A percentile compares a stretch with the other conserved stretches of the same genome.
Conservation (phyloP, 306 rosid species). For the Prunus persica region DNA sequence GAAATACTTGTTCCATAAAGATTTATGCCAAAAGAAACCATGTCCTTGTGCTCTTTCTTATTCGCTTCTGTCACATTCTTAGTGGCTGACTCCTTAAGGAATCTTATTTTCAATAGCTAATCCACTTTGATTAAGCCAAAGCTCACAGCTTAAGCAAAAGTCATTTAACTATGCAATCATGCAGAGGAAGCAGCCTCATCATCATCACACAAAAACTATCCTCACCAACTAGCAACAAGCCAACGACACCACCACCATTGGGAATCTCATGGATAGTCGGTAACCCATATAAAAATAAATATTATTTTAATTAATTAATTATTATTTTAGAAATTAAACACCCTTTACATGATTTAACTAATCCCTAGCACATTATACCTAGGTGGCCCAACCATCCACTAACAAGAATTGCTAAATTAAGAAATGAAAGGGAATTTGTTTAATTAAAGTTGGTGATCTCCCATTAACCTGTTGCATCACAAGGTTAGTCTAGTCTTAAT, state of each 20-base stretch:
- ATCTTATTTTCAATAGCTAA: slow-evolving; percentile 21
- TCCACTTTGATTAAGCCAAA: slow-evolving; percentile 10
- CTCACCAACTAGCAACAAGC: slow-evolving; percentile 12
- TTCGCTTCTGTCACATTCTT: slow-evolving; percentile 23
- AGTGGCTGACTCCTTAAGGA: slow-evolving; percentile 29
- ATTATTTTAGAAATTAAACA: not conserved
- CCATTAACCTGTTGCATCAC: slow-evolving; percentile 19
- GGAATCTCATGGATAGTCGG: slow-evolving; percentile 42
- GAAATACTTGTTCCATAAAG: slow-evolving; percentile 3
- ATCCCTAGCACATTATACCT: not conserved
- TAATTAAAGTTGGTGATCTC: slow-evolving; percentile 27
- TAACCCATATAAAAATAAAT: not conserved
- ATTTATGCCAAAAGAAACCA: slow-evolving; percentile 15
- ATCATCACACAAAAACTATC: slow-evolving; percentile 5
- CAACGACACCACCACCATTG: too few relatives aligned
- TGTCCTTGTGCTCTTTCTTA: slow-evolving; percentile 20
- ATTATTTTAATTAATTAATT: not conserved
- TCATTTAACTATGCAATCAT: slow-evolving; percentile 34
- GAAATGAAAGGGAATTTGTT: slow-evolving; percentile 4
- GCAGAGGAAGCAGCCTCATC: not conserved
- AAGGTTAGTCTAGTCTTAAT: slow-evolving; percentile 39
- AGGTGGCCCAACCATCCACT: slow-evolving; percentile 24
- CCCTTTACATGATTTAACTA: slow-evolving; percentile 21
- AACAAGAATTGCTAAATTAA: slow-evolving; percentile 5
- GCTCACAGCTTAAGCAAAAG: not conserved